phyloP scores from a whole-genome alignment of 768 basidiomycete species.

The Tremella mesenterica region DNA sequence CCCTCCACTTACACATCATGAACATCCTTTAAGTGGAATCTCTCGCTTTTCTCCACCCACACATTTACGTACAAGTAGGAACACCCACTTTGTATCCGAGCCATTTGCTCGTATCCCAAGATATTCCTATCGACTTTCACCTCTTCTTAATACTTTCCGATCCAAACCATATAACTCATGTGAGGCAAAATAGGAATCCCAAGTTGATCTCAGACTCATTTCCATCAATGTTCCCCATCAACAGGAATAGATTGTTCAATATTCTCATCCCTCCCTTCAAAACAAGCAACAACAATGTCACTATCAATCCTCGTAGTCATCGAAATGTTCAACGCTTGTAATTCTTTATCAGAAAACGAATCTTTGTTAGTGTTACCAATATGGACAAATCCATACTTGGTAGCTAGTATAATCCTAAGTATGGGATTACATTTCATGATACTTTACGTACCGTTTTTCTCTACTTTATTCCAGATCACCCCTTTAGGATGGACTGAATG shows the following conservation, averaged over 20 bases:
- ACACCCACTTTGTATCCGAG: too few species aligned
- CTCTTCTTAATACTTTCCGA: too few species aligned
- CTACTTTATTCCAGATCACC: conserved; percentile 82
- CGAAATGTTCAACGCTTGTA: conserved; percentile 49
- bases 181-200: not conserved
- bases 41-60: not conserved
- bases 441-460: conserved; percentile 90
- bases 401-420: conserved; percentile 76
- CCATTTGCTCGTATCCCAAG: too few species aligned
- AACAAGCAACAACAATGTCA: conserved; percentile 87
- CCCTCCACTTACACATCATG: not conserved
- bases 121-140: too few species aligned
- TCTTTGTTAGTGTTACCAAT: conserved; percentile 76
- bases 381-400: conserved; percentile 91
- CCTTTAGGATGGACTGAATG: conserved; percentile 92
- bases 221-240: conserved; percentile 72
- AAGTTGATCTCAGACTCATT: conserved; percentile 63
- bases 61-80: not conserved
- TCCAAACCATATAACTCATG: too few species aligned
- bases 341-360: conserved; percentile 96
- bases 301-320: conserved; percentile 81
- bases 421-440: conserved; percentile 92
- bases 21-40: not conserved
- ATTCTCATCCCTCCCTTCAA: conserved; percentile 81
- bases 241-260: conserved; percentile 81